Percentiles rank a stretch among this genome's conserved stretches.
Conservation (phyloP, 805 yeast species). For the Candida chauliodis region DNA sequence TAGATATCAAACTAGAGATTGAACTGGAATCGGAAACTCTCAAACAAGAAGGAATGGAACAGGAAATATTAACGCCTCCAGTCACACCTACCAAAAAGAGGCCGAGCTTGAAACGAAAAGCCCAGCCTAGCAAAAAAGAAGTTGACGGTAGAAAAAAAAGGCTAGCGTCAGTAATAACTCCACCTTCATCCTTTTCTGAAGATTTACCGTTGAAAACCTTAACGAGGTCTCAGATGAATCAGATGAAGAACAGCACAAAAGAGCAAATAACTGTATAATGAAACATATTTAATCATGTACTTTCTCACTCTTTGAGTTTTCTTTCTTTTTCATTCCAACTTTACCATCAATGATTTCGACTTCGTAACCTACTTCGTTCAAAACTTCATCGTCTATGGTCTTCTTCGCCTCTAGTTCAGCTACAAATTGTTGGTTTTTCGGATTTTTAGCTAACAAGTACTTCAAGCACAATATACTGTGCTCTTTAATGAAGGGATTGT, state of each 20-base stretch:
- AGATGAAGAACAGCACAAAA: slow-evolving; percentile 1
- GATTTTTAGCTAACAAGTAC: slow-evolving; percentile 61
- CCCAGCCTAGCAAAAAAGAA: slow-evolving; percentile 11
- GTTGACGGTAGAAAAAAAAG: slow-evolving; percentile 9
- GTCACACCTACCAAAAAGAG: slow-evolving; percentile 28
- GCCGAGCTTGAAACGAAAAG: slow-evolving; percentile 20
- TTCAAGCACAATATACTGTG: slow-evolving; percentile 76
- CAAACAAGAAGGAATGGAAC: slow-evolving; percentile 4
- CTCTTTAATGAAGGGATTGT: slow-evolving; percentile 87
- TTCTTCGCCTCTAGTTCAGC: slow-evolving; percentile 73
- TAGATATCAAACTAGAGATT: neutral
- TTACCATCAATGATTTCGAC: slow-evolving; percentile 71
- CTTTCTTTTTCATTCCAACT: slow-evolving; percentile 31
- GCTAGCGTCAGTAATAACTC: slow-evolving; percentile 26
- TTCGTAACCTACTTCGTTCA: slow-evolving; percentile 71
- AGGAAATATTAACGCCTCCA: slow-evolving; percentile 28
- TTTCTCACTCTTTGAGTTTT: neutral
- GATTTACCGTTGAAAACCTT: slow-evolving; percentile 11
- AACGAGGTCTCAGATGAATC: slow-evolving; percentile 12
- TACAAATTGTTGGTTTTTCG: slow-evolving; percentile 71
- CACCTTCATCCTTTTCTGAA: slow-evolving; percentile 29
- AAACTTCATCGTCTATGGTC: slow-evolving; percentile 52
- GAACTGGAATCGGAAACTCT: neutral
- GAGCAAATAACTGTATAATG: slow-evolving; percentile 6
- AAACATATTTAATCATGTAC: neutral